These are phyloP conservation scores for Monilinia fructigena DNA, from an alignment of 2,329 filamentous ascomycete species.

Conservation along the genomic window DNA sequence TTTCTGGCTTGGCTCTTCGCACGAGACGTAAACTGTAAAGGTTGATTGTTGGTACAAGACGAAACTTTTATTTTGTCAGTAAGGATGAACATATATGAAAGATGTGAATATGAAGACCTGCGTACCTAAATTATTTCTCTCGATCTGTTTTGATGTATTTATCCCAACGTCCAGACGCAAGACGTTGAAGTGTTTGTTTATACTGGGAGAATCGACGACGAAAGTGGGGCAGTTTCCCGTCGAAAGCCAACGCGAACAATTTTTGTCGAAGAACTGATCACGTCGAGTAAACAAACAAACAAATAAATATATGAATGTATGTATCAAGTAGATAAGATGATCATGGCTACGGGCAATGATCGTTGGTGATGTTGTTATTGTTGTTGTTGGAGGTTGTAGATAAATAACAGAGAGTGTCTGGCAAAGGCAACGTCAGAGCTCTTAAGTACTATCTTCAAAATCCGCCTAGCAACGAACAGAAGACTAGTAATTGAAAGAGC, in stretches of 20 bases:
- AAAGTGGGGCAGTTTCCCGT: no score
- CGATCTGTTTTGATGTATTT: neutral
- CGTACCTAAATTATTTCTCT: neutral
- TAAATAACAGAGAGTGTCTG: neutral
- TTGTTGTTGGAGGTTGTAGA: neutral
- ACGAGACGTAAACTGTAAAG: neutral
- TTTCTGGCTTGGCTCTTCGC: neutral
- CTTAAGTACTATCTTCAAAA: neutral
- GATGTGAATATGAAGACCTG: neutral
- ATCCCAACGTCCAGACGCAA: neutral
- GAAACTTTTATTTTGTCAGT: neutral
- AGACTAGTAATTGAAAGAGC: neutral
- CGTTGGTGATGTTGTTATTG: no score
- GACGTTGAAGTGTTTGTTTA: neutral
- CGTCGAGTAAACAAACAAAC: neutral
- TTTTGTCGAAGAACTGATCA: neutral
- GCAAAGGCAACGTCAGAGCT: neutral
- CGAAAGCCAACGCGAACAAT: neutral
- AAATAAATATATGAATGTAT: neutral
- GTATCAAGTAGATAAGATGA: neutral
- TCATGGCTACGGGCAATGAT: neutral
- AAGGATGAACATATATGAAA: neutral
- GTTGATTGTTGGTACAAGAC: neutral
- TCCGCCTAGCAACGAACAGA: neutral
- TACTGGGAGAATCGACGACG: no score